Evolutionary conservation across 192 early-diverging fungal genomes (phyloP).

Genomic region (Mortierella antarctica): DNA sequence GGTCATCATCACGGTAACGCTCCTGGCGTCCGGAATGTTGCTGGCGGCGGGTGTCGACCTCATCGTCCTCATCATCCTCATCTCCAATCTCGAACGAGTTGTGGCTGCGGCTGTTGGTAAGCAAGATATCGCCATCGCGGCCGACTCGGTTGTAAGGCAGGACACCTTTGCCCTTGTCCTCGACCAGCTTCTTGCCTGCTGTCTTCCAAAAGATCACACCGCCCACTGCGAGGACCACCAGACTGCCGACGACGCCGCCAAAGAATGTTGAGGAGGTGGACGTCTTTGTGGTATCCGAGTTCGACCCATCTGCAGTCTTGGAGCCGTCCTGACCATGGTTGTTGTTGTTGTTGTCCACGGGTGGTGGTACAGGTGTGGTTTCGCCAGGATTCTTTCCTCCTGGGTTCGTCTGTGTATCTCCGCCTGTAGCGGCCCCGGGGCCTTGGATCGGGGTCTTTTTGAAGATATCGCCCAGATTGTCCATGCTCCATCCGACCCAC

Average conservation of each 20-base stretch:
- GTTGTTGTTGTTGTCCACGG: not conserved
- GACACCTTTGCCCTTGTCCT: conserved; percentile 52
- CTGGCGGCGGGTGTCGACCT: conserved; percentile 25
- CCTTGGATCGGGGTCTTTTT: conserved; percentile 35
- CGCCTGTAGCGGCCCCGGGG: conserved; percentile 30
- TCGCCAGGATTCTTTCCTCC: not conserved
- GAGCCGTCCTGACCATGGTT: not conserved
- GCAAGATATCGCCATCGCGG: conserved; percentile 32
- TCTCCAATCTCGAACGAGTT: conserved; percentile 51
- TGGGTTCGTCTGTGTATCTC: not conserved
- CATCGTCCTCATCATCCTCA: conserved; percentile 49
- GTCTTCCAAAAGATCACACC: conserved; percentile 53
- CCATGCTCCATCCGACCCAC: conserved; percentile 42
- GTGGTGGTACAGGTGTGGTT: not conserved
- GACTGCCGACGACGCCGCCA: conserved; percentile 38
- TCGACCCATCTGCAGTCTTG: not conserved
- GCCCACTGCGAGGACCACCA: conserved; percentile 30
- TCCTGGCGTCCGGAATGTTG: conserved; percentile 38
- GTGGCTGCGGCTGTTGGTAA: conserved; percentile 33
- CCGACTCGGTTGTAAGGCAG: conserved; percentile 45
- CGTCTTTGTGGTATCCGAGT: not conserved
- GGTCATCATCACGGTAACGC: conserved; percentile 48
- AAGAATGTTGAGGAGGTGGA: conserved; percentile 46
- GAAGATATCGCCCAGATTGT: conserved; percentile 32
- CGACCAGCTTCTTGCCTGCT: conserved; percentile 40